Conservation (phyloP, 192 early-diverging fungal genomes). For the Endogone sp. region DNA sequence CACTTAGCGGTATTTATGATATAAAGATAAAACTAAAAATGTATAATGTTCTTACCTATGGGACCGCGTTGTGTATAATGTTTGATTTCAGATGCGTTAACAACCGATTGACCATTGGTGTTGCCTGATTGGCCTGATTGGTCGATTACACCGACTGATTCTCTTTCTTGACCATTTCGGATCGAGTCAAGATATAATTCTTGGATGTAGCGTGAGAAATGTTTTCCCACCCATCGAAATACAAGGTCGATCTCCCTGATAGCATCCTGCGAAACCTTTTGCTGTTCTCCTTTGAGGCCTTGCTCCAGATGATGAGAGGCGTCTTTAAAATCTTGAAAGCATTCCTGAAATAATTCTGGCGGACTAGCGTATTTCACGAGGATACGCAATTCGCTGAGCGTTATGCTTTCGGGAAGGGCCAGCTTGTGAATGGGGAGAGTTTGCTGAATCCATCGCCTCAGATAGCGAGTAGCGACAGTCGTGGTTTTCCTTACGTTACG, state of each 20-base stretch:
- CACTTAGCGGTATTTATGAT: background rate
- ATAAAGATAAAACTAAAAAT: background rate
- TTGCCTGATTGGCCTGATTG: no score
- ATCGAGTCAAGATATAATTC: background rate
- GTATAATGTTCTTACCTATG: no score
- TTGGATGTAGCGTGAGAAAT: background rate
- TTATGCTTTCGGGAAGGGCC: background rate
- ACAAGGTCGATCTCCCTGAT: background rate
- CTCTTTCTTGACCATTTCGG: background rate
- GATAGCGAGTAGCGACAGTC: background rate
- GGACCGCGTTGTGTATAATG: no score
- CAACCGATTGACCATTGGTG: no score
- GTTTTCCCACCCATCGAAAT: background rate
- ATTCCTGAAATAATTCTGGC: background rate
- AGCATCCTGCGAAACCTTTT: background rate
- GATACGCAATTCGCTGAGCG: background rate
- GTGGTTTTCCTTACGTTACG: background rate
- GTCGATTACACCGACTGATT: no score
- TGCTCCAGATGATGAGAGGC: background rate
- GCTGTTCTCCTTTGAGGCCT: background rate
- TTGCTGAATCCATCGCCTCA: background rate
- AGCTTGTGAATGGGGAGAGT: background rate
- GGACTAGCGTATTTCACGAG: background rate
- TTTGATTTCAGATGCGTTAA: no score
- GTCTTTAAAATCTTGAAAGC: background rate